Conservation (phyloP, 148 eudicot species). For the Dysphania ambrosioides region DNA sequence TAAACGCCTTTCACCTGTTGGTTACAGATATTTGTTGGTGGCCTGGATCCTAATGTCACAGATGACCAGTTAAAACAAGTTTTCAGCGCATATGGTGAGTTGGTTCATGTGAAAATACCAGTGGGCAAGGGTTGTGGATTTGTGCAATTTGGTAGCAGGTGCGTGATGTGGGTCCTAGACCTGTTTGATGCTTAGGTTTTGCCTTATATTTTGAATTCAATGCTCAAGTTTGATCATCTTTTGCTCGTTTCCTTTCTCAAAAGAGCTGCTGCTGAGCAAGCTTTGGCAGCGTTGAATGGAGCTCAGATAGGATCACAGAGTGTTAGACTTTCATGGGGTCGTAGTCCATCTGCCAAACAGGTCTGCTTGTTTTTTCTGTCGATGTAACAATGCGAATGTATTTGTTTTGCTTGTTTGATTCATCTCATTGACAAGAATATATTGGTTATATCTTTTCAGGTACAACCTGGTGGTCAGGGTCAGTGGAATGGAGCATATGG, state of each 20-base stretch:
- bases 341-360: conserved; percentile 89
- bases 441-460: conserved; percentile 28
- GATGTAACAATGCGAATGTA: not conserved
- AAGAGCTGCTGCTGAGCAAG: conserved; percentile 86
- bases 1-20: conserved; percentile 12
- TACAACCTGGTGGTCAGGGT: conserved; percentile 57
- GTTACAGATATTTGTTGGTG: conserved; percentile 93
- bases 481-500: conserved; percentile 66
- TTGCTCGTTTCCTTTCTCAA: not conserved
- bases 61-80: conserved; percentile 78
- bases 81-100: conserved; percentile 77
- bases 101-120: conserved; percentile 90
- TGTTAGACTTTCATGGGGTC: conserved; percentile 96
- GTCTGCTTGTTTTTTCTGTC: conserved; percentile 24
- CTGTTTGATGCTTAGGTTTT: conserved; percentile 13
- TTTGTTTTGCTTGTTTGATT: not conserved
- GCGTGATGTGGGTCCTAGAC: conserved; percentile 3
- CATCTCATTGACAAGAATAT: not conserved
- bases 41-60: conserved; percentile 76
- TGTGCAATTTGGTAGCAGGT: conserved; percentile 90
- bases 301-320: conserved; percentile 72
- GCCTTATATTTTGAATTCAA: too few species aligned
- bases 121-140: conserved; percentile 94
- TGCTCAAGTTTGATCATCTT: not conserved
- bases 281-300: conserved; percentile 68